Evolutionary conservation across 2,329 filamentous ascomycete genomes (phyloP).

Genomic region (Spiromastix sp.): DNA sequence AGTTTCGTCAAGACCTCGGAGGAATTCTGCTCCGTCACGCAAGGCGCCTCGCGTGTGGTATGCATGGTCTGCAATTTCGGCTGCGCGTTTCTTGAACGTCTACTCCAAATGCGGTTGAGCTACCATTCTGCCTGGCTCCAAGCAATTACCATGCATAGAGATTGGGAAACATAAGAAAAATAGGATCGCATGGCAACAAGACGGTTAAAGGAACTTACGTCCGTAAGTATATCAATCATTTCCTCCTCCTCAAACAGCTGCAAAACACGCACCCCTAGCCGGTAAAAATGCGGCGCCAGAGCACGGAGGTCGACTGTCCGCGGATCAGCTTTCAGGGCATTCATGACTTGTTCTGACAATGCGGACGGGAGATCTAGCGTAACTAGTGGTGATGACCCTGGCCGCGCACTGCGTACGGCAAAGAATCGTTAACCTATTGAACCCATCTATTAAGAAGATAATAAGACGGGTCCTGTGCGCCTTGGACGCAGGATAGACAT

Average conservation of each 20-base stretch:
- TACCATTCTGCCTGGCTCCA: background rate
- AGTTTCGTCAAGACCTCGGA: slow-evolving; percentile 80
- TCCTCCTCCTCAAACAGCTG: slow-evolving; percentile 89
- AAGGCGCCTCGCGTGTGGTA: slow-evolving; percentile 67
- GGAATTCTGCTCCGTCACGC: slow-evolving; percentile 63
- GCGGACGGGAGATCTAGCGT: slow-evolving; percentile 72
- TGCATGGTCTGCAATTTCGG: slow-evolving; percentile 79
- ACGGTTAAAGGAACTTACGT: slow-evolving; percentile 21
- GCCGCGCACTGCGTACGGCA: slow-evolving; percentile 24
- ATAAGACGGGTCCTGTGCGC: background rate
- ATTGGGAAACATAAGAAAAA: no score
- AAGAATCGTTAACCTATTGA: background rate
- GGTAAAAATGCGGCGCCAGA: slow-evolving; percentile 80
- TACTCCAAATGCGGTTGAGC: background rate
- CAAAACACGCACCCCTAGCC: slow-evolving; percentile 71
- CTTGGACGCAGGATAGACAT: no score
- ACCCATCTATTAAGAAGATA: background rate
- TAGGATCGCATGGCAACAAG: background rate
- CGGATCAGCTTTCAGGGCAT: slow-evolving; percentile 84
- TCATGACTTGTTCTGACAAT: slow-evolving; percentile 68
- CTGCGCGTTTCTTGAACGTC: slow-evolving; percentile 72
- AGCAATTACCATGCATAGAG: background rate
- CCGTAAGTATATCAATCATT: slow-evolving; percentile 58
- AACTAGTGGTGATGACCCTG: slow-evolving; percentile 49
- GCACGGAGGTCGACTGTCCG: slow-evolving; percentile 74